phyloP scores from a whole-genome alignment of 164 flowering plant species.

The Tinospora cordifolia region DNA sequence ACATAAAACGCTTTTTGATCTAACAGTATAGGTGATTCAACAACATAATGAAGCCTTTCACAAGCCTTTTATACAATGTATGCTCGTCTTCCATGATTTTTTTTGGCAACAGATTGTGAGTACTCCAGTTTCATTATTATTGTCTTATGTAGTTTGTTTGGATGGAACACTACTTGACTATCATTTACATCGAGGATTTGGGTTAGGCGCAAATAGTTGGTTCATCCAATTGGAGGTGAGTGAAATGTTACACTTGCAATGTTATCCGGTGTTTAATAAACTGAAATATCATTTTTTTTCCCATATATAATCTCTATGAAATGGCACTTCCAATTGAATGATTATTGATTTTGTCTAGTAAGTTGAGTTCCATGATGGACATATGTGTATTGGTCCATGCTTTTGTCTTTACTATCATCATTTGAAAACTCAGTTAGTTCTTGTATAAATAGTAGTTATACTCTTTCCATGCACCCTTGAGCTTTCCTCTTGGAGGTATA shows the following conservation, averaged over 20 bases:
- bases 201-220: slow-evolving; percentile 84
- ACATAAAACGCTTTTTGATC: too few species aligned
- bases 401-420: neutral
- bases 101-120: too few species aligned
- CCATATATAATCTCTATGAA: neutral
- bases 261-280: neutral
- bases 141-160: slow-evolving; percentile 57
- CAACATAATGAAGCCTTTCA: too few species aligned
- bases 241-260: neutral
- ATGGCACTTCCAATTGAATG: neutral
- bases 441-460: neutral
- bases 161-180: slow-evolving; percentile 92
- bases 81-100: too few species aligned
- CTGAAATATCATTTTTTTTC: neutral
- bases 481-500: too few species aligned
- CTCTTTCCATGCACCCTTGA: too few species aligned
- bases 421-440: neutral
- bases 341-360: neutral
- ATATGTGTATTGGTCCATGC: neutral
- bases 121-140: neutral
- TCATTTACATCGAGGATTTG: slow-evolving; percentile 65
- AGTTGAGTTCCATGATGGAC: neutral
- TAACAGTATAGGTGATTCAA: too few species aligned
- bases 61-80: too few species aligned
- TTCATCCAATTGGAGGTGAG: slow-evolving; percentile 80